These are phyloP conservation scores for Aspergillus ochraceus DNA, from an alignment of 2,329 filamentous ascomycete species.

Conservation along the genomic window DNA sequence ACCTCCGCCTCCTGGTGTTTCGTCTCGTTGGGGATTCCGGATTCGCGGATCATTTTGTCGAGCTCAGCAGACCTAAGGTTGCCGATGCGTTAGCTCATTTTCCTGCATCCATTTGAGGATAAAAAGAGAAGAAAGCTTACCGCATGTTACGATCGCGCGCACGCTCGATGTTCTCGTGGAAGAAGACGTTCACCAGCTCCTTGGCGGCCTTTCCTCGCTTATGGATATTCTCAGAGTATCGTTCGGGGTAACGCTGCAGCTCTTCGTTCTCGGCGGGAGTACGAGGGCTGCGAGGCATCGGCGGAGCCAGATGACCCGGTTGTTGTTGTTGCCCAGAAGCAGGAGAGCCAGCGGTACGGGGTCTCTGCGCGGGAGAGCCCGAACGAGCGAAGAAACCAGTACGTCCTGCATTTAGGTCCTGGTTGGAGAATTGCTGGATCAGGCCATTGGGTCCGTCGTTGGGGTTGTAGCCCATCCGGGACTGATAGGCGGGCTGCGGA, in stretches of 20 bases:
- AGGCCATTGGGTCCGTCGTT: conserved; percentile 88
- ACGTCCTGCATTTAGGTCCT: conserved; percentile 79
- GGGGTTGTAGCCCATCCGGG: conserved; percentile 53
- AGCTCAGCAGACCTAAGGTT: conserved; percentile 78
- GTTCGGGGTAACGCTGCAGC: conserved; percentile 76
- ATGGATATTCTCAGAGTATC: conserved; percentile 83
- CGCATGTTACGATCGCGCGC: conserved; percentile 92
- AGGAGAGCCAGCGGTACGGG: conserved; percentile 73
- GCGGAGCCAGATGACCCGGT: conserved; percentile 68
- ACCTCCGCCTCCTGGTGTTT: conserved; percentile 84
- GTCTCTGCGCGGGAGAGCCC: conserved; percentile 71
- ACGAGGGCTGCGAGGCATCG: conserved; percentile 60
- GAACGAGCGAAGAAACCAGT: conserved; percentile 69
- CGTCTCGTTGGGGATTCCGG: conserved; percentile 69
- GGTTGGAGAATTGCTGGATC: conserved; percentile 94
- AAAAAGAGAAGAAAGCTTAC: conserved; percentile 50
- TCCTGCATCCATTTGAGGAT: no score
- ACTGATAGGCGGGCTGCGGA: conserved; percentile 56
- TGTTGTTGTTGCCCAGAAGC: conserved; percentile 53
- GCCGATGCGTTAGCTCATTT: background rate
- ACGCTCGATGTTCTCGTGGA: conserved; percentile 97
- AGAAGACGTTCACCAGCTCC: conserved; percentile 73
- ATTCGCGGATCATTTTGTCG: conserved; percentile 79
- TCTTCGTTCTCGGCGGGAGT: conserved; percentile 64
- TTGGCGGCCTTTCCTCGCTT: conserved; percentile 69